Evolutionary conservation across 805 yeast species (phyloP), one percentile per base, ranked within the genome.

Genomic region (Metschnikowia santaceciliae): DNA sequence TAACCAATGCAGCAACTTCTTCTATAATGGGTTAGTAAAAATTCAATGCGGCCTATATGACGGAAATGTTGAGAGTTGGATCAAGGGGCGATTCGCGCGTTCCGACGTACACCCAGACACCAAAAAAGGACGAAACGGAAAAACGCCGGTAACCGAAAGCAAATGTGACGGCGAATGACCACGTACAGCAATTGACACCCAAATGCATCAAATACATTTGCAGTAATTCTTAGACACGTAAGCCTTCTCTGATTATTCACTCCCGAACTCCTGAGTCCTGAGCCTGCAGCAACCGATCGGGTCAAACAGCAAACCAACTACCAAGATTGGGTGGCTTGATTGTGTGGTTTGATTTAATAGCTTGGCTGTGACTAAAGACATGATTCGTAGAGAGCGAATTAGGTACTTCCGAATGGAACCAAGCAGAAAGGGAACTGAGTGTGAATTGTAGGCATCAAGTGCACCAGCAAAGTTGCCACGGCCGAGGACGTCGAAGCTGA

Each of bases 1-100:
- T 92, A 80, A 92, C 98, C 76, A 82, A 75, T 66, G 76, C 76
- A 64, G 76, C 76, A 62, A 72, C 77, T 73, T 73, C 77, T 72
- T 74, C 78, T 58, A 42, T 67, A 22, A 58, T n/a, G n/a, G 15
- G 61, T 58, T 58, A 58, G 61, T 58, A 58, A 15, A 42, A 20
- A 23, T 35, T 17, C 42, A 17, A 34, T 36, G 47, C 17, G 41
- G 43, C 15, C 43, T 34, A 38, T 36, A 34, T 36, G 34, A 26
- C 38, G 37, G 37, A 22, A 26, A 11, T 11, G 13, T 14, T 20
- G 47, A 20, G 38, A 15, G 32, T 37, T n/a, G 36, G 20, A 47
- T 26, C 42, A 42, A 30, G 41, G 41, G 46, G 40, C 22, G 13
- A 17, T 23, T 26, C 47, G 47, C 47, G 47, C 47, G 40, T 17